phyloP scores from a whole-genome alignment of 805 yeast genomes.

The Wickerhamomyces hampshirensis region DNA sequence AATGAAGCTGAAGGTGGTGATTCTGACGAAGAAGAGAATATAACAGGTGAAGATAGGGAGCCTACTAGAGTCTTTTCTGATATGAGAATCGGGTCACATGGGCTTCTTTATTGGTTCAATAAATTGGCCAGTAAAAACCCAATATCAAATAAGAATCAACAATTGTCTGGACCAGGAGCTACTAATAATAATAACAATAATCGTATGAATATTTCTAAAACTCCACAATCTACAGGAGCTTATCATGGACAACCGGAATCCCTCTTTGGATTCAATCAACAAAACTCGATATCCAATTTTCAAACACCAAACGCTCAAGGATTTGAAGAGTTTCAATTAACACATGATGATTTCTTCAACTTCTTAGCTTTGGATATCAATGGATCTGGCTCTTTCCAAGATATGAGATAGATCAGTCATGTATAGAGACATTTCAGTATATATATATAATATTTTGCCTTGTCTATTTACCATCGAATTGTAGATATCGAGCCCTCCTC shows the following conservation, averaged over 20 bases:
- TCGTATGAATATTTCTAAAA: neutral
- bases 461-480: too few relatives aligned
- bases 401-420: constrained; percentile 7
- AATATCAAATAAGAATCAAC: too few relatives aligned
- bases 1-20: constrained; percentile 19
- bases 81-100: constrained; percentile 29
- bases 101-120: constrained; percentile 26
- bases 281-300: constrained; percentile 8
- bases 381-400: constrained; percentile 19
- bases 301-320: constrained; percentile 15
- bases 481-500: too few relatives aligned
- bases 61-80: constrained; percentile 34
- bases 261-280: too few relatives aligned
- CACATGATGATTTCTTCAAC: constrained; percentile 28
- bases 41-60: constrained; percentile 24
- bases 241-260: too few relatives aligned
- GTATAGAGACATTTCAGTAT: too few relatives aligned
- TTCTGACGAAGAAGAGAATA: constrained; percentile 22
- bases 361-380: constrained; percentile 24
- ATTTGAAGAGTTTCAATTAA: constrained; percentile 22
- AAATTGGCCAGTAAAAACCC: constrained; percentile 19
- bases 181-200: neutral
- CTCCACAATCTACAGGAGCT: neutral
- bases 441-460: too few relatives aligned
- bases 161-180: neutral